Conservation (phyloP, 2,329 filamentous ascomycete genomes). For the Mycosphaerelloides madeirae region DNA sequence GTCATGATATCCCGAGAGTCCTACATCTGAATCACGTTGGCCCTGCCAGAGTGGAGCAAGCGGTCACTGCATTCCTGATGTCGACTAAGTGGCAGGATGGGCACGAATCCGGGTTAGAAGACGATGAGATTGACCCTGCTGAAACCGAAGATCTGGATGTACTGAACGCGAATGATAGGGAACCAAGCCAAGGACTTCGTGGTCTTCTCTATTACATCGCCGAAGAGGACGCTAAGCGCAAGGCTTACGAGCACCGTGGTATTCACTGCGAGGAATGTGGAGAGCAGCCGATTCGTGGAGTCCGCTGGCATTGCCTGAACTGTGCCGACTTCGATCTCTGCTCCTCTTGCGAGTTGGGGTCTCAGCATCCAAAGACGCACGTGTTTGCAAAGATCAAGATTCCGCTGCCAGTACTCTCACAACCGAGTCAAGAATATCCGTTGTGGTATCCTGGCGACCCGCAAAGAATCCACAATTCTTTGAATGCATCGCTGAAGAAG, state of each 20-base stretch:
- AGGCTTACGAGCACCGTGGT: constrained; percentile 86
- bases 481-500: constrained; percentile 64
- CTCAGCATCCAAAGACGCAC: constrained; percentile 76
- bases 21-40: not conserved
- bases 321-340: constrained; percentile 95
- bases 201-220: constrained; percentile 81
- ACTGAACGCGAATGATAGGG: constrained; percentile 9
- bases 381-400: constrained; percentile 95
- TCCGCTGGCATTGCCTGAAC: constrained; percentile 91
- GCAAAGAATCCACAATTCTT: constrained; percentile 59
- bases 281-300: constrained; percentile 80
- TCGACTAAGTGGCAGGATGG: constrained; percentile 8
- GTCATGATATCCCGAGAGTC: not conserved
- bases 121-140: constrained; percentile 12
- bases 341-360: constrained; percentile 71
- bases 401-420: constrained; percentile 76
- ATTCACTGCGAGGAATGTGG: constrained; percentile 90
- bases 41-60: constrained; percentile 11
- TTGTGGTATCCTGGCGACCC: constrained; percentile 89
- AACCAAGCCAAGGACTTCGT: constrained; percentile 31
- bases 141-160: constrained; percentile 26
- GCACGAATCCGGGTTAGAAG: constrained; percentile 8
- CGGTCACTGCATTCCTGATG: constrained; percentile 14
- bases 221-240: constrained; percentile 82
- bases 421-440: constrained; percentile 71